phyloP scores from a whole-genome alignment of 2,329 filamentous ascomycete genomes.

The Leptodontidium sp. region DNA sequence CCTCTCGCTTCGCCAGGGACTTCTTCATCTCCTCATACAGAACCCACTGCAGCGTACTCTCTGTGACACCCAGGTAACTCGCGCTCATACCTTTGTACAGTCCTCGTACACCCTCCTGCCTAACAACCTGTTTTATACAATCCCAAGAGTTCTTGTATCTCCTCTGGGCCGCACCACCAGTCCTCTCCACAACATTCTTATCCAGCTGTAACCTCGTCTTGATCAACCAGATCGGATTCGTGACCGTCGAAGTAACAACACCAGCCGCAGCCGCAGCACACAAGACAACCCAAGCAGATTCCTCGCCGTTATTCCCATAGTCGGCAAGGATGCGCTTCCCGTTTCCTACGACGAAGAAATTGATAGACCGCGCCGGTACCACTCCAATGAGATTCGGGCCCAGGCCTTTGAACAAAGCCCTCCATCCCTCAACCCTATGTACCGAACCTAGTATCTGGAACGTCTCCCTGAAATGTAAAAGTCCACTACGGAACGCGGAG shows the following conservation, averaged over 20 bases:
- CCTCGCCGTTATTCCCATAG: constrained; percentile 73
- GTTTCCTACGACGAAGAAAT: constrained; percentile 94
- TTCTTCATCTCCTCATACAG: constrained; percentile 93
- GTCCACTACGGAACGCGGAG: constrained; percentile 69
- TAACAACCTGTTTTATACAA: constrained; percentile 82
- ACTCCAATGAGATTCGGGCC: constrained; percentile 91
- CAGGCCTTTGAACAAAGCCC: constrained; percentile 91
- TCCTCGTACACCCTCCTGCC: constrained; percentile 80
- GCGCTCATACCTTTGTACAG: constrained; percentile 92
- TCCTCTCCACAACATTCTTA: constrained; percentile 75
- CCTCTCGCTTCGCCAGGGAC: constrained; percentile 71
- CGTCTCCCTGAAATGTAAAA: constrained; percentile 84
- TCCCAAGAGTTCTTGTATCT: constrained; percentile 89
- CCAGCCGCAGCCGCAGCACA: constrained; percentile 79
- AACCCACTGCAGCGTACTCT: constrained; percentile 92
- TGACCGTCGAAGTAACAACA: constrained; percentile 86
- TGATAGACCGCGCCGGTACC: constrained; percentile 88
- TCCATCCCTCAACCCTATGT: constrained; percentile 80
- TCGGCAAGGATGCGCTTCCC: constrained; percentile 84
- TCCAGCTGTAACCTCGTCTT: constrained; percentile 94
- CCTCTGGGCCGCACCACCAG: constrained; percentile 62
- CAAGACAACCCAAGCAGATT: constrained; percentile 80
- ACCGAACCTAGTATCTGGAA: constrained; percentile 85
- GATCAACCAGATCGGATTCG: constrained; percentile 96
- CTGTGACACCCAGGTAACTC: constrained; percentile 88